phyloP scores from a whole-genome alignment of 2,329 filamentous ascomycete genomes.

The Colletotrichum australisinense region DNA sequence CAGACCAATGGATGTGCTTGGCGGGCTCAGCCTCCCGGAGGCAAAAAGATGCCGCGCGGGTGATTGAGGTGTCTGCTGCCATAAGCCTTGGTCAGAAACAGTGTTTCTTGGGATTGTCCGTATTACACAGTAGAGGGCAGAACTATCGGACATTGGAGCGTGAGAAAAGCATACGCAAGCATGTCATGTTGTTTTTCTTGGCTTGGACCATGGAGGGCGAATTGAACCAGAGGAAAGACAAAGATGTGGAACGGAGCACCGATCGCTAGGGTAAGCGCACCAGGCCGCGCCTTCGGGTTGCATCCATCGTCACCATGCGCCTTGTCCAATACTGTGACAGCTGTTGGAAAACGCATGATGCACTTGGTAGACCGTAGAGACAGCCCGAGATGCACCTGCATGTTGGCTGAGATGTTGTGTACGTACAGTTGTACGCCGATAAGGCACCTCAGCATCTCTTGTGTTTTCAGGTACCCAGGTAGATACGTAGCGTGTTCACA shows the following conservation, averaged over 20 bases:
- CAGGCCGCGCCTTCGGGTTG: conserved; percentile 16
- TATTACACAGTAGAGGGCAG: background rate
- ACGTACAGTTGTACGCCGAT: background rate
- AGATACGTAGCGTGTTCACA: no score
- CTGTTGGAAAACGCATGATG: background rate
- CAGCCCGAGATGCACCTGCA: background rate
- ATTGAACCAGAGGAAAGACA: conserved; percentile 3
- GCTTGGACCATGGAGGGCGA: conserved; percentile 2
- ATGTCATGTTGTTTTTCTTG: conserved; percentile 22
- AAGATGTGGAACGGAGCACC: conserved; percentile 23
- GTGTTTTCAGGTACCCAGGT: no score
- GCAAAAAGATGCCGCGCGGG: conserved; percentile 24
- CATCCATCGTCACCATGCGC: background rate
- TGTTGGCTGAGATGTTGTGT: background rate
- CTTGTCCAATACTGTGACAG: background rate
- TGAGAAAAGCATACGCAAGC: conserved; percentile 28
- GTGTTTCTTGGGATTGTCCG: conserved; percentile 11
- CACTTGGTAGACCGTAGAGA: background rate
- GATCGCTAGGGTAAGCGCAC: conserved; percentile 18
- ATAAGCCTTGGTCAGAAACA: conserved; percentile 31
- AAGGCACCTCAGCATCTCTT: no score
- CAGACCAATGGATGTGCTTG: conserved; percentile 14
- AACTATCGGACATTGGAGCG: conserved; percentile 8
- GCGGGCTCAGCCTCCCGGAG: conserved; percentile 27
- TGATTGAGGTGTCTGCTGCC: conserved; percentile 14